Evolutionary conservation across 495 filamentous ascomycete genomes (phyloP).

Genomic region (Podospora tetraspora): DNA sequence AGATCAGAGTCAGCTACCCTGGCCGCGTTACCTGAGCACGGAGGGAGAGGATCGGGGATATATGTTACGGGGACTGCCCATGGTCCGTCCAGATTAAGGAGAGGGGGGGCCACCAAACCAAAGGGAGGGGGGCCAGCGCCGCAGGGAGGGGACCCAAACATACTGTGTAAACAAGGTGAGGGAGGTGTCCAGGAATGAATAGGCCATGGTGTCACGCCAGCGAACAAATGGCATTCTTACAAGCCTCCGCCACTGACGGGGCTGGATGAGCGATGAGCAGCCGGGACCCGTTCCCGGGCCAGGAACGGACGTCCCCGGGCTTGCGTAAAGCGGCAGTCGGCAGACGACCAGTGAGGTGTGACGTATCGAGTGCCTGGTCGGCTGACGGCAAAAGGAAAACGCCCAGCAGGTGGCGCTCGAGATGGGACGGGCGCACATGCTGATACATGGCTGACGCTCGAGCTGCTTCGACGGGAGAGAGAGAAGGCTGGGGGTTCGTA

Average conservation of each 20-base stretch:
- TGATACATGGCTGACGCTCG: neutral
- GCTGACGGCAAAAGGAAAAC: neutral
- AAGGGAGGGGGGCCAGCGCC: neutral
- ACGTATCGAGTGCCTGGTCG: neutral
- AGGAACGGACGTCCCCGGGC: neutral
- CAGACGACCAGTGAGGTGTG: neutral
- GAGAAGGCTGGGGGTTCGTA: neutral
- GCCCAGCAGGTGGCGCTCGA: neutral
- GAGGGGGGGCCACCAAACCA: neutral
- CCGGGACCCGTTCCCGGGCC: neutral
- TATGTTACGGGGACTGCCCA: constrained; percentile 4
- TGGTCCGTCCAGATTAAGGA: neutral
- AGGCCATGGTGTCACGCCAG: neutral
- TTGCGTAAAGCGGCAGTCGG: neutral
- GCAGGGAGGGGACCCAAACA: constrained; percentile 6
- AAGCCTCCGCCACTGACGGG: neutral
- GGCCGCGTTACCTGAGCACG: constrained; percentile 4
- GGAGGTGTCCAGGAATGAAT: constrained; percentile 14
- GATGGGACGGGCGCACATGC: neutral
- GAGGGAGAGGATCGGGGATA: constrained; percentile 8
- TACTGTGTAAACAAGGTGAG: constrained; percentile 13
- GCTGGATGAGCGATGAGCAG: neutral
- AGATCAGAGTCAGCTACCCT: constrained; percentile 4
- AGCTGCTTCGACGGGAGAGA: neutral
- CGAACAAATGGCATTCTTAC: neutral